phyloP scores from a whole-genome alignment of 2,329 filamentous ascomycete genomes.

The Calonectria henricotiae region DNA sequence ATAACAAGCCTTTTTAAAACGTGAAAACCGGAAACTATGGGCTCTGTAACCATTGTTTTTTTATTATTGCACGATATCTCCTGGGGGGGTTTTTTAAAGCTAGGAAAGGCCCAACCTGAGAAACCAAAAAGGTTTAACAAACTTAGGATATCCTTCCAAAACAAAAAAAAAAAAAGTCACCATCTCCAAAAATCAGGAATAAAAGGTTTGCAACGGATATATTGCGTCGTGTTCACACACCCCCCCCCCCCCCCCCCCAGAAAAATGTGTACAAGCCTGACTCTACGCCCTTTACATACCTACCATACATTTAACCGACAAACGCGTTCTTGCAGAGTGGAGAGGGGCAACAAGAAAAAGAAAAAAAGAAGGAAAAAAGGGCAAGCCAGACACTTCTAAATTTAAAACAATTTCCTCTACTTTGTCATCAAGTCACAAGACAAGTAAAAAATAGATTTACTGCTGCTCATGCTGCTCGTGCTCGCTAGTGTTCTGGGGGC shows the following conservation, averaged over 20 bases:
- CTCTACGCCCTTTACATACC: conserved; percentile 47
- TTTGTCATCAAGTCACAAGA: conserved; percentile 42
- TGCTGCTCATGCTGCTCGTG: conserved; percentile 48
- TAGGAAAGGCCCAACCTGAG: not conserved
- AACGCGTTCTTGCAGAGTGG: conserved; percentile 46
- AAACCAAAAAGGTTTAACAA: not conserved
- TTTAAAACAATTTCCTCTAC: conserved; percentile 18
- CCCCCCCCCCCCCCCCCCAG: conserved; percentile 40
- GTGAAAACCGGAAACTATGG: too few relatives aligned
- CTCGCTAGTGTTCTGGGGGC: conserved; percentile 54
- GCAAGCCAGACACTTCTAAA: not conserved
- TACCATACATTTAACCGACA: conserved; percentile 47
- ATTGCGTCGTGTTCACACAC: conserved; percentile 52
- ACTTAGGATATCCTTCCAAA: not conserved
- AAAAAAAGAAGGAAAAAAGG: not conserved
- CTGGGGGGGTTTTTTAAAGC: not conserved
- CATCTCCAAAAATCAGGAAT: not conserved
- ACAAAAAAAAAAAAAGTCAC: not conserved
- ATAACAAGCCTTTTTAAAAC: too few relatives aligned
- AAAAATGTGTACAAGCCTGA: conserved; percentile 42
- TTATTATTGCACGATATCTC: not conserved
- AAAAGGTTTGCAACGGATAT: conserved; percentile 37
- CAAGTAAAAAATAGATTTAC: not conserved
- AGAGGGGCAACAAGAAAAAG: conserved; percentile 32
- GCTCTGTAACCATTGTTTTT: not conserved